Evolutionary conservation across 306 rosid genomes (phyloP), one percentile per base, ranked within the genome.

Genomic region (Clitoria ternatea): DNA sequence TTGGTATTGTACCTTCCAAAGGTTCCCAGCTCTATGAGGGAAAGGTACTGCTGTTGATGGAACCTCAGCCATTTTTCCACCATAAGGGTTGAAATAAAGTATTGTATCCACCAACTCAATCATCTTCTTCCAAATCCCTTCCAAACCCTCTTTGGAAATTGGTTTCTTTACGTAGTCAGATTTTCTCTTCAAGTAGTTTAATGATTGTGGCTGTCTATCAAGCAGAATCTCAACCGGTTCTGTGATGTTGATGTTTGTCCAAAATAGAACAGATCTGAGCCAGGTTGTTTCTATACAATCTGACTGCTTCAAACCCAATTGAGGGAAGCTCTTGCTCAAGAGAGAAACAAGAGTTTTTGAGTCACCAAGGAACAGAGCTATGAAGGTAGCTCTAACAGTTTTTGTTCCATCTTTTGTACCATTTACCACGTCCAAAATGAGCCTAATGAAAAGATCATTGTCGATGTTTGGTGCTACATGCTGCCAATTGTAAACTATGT

Each of bases 21-120:
- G 48, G 72, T 79, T 86, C 17, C 92, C 90, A 1, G 83, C 80
- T 61, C 97, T 66, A 48, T 90, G 94, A 14, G 97, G 97, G 30
- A 90, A 86, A 20, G 94, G 81, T 1, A 79, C 73, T 59, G 61
- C 88, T 0, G 35, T 40, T 61, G 88, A 85, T 1, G 85, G 23
- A 52, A 90, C 78, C 73, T 88, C 84, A 45, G 81, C 78, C 97
- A 88, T 90, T 81, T 60, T 88, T 23, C 97, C 92, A 56, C 97
- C 97, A 22, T 86, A 88, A 7, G 95, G 89, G 59, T 84, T 83
- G 59, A 83, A 81, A 60, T 83, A 67, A 0, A 82, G 50, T n/a
- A 44, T 82, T 33, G 83, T 72, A 66, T 79, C 82, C 26, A 39
- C 76, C 70, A 86, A 43, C 61, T 88, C 86, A 43, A 84, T 81